A percentile compares a stretch with the other conserved stretches of the same genome.
Conservation (phyloP, 768 basidiomycete genomes). For the Collybiopsis confluens region DNA sequence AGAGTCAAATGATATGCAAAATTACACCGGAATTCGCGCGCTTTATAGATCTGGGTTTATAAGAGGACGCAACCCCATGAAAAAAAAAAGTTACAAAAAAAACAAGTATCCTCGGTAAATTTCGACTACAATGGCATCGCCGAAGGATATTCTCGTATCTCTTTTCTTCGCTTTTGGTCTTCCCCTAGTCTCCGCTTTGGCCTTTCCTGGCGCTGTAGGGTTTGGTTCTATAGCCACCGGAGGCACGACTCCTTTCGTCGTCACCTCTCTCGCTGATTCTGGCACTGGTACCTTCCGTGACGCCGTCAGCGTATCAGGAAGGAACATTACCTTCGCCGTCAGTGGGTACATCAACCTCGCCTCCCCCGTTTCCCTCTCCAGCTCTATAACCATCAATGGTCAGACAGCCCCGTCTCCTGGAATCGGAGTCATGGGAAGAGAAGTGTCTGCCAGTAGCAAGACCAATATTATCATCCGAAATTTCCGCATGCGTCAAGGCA, state of each 20-base stretch:
- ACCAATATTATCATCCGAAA: constrained; percentile 18
- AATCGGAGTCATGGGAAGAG: constrained; percentile 19
- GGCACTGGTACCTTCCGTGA: constrained; percentile 18
- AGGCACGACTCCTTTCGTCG: constrained; percentile 15
- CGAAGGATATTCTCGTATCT: constrained; percentile 1
- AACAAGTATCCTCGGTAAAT: neutral
- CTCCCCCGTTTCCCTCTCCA: constrained; percentile 17
- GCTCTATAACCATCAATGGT: constrained; percentile 17
- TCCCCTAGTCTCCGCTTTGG: constrained; percentile 16
- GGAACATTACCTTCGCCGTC: constrained; percentile 20
- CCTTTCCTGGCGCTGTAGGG: constrained; percentile 18
- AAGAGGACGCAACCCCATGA: too few species aligned
- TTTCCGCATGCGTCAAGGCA: constrained; percentile 18
- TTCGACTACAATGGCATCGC: neutral
- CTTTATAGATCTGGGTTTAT: constrained; percentile 1
- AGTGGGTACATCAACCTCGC: constrained; percentile 19
- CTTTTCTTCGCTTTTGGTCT: constrained; percentile 7
- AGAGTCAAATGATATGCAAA: constrained; percentile 10
- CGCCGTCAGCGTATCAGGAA: constrained; percentile 15
- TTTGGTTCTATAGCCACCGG: constrained; percentile 21
- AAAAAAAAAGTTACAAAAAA: too few species aligned
- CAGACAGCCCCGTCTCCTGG: constrained; percentile 19
- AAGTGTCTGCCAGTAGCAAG: constrained; percentile 16
- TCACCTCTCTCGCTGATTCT: constrained; percentile 18
- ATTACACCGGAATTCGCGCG: constrained; percentile 12